Evolutionary conservation across 2,329 filamentous ascomycete genomes (phyloP), one percentile per base, ranked within the genome.

Genomic region (Talaromyces sp.): DNA sequence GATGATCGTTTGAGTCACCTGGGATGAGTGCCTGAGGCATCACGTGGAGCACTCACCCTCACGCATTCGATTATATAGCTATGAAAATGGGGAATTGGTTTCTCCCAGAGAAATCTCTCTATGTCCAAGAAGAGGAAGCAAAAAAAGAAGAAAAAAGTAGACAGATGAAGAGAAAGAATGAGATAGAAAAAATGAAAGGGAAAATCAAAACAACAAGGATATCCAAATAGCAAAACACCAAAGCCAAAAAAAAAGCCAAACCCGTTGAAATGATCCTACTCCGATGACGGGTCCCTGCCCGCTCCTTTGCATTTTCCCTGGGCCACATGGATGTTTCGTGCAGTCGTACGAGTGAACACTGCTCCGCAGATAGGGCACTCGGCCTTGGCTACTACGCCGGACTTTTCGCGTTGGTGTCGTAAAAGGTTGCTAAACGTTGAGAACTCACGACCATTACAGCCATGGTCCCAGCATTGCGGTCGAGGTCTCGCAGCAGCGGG

Each of bases 391-490:
- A 92, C 90, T 47, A 92, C 91, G 22, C 93, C 93, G 0, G 90
- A 95, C 72, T 96, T 97, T 74, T 97, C 93, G 39, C 93, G 85
- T 73, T 97, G 92, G 71, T 97, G 93, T 57, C 93, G 83, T 33
- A 97, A 79, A 3, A 97, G 82, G 70, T 97, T 97, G 82, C 91
- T 96, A 70, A 97, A 97, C 3, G 93, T 97, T 16, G 91, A 96
- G 69, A 97, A 97, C 67, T 96, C 90, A 27, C 92, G 86, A 17
- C 93, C 93, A 66, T 97, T 96, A 79, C 93, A 97, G 10, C 92
- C 93, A 68, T 97, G 93, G 56, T 97, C 93, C 90, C 90, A 97
- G 74, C 93, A 97, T 70, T 96, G 91, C 41, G 92, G 91, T 75
- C 96, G 96, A n/a, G 91, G 91, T 60, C 89, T 83, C 63, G 85